Base-by-base conservation (phyloP, 2,329 filamentous ascomycete genomes). In the Ramularia collo-cygni region DNA sequence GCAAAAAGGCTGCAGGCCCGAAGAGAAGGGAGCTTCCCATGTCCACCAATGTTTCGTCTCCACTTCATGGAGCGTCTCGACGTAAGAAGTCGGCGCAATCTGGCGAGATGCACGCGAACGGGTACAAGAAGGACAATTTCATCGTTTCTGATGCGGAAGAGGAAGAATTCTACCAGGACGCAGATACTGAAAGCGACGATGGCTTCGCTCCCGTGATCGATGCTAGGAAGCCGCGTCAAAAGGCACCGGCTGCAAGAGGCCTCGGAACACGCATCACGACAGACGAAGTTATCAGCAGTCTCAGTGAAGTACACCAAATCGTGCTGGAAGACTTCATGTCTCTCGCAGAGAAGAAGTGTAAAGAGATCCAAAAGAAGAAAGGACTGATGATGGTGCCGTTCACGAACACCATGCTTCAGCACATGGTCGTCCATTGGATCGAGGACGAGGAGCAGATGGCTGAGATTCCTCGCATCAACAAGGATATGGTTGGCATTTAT, bases 381-480 rank as follows among this genome's bases (percentile, higher is more conserved):
- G 67, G 69, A 4, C 62, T 83, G 21, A 72, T 76, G 7, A 67
- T 69, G 15, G 71, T 74, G 3, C 70, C 72, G 1, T 92, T 92
- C 57, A 79, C 77, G 0, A 81, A 87, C 44, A 71, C 70, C 15
- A 71, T 85, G 10, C 72, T 88, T 36, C 76, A 80, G 26, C 75
- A 82, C 50, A 89, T 92, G 82, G 81, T 76, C 9, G 76, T 87
- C 35, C 63, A 70, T 24, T 83, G 83, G 69, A 84, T 83, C 1
- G 70, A 67, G 6, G 76, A 69, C 7, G 54, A 77, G 8, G 71
- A 75, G 12, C 67, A 77, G 42, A 83, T 92, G 77, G 65, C 64
- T 21, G 61, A 62, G 7, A 83, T 90, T 35, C 71, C 71, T 0
- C 75, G 73, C 8, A 81, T 89, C 42, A 72, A 81, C 38, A 48